Evolutionary conservation across 129 eudicot genomes (phyloP).

Genomic region (Lactuca sativa): DNA sequence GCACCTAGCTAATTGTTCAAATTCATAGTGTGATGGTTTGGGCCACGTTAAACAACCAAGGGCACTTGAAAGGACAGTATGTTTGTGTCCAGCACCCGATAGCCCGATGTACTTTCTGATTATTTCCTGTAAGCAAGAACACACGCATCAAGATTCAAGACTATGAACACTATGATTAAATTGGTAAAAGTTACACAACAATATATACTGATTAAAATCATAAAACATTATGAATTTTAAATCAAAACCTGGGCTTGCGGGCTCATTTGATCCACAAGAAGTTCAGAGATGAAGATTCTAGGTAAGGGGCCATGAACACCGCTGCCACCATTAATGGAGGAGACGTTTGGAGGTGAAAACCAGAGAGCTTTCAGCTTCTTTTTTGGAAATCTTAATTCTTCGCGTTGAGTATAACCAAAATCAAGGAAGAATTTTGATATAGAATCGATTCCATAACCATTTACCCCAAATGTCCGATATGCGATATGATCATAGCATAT

Average conservation of each 20-base stretch:
- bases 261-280: slow-evolving; percentile 85
- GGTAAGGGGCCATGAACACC: slow-evolving; percentile 87
- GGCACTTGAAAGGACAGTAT: slow-evolving; percentile 78
- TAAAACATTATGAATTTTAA: neutral
- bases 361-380: slow-evolving; percentile 88
- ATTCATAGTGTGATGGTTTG: slow-evolving; percentile 69
- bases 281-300: slow-evolving; percentile 88
- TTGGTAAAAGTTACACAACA: neutral
- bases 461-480: slow-evolving; percentile 86
- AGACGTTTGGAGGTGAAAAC: slow-evolving; percentile 77
- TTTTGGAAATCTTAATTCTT: slow-evolving; percentile 82
- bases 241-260: slow-evolving; percentile 70
- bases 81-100: slow-evolving; percentile 58
- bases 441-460: slow-evolving; percentile 86
- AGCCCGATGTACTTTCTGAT: slow-evolving; percentile 60
- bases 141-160: neutral
- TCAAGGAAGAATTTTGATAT: slow-evolving; percentile 67
- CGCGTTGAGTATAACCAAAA: slow-evolving; percentile 69
- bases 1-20: slow-evolving; percentile 81
- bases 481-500: slow-evolving; percentile 94
- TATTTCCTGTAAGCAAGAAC: slow-evolving; percentile 49
- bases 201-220: neutral
- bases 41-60: slow-evolving; percentile 86
- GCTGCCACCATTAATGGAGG: slow-evolving; percentile 31
- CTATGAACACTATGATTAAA: neutral